Base-by-base conservation (phyloP, 2,329 filamentous ascomycete genomes). In the Knufia fluminis region DNA sequence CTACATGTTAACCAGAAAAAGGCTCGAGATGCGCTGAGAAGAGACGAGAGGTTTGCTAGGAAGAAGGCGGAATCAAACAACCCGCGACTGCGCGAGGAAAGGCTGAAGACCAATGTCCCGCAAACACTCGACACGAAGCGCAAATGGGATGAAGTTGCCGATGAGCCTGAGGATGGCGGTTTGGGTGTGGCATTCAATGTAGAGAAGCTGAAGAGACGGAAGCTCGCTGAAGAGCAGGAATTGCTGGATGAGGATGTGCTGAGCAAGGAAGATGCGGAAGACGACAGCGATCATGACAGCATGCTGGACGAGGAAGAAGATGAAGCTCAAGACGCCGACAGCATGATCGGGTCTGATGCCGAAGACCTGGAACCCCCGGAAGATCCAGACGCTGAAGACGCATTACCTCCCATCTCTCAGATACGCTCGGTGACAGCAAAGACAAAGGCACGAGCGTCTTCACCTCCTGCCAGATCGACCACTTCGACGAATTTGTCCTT, bases 11-110 rank as follows among this genome's bases (percentile, higher is more conserved):
- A 86, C 59, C 78, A 85, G 62, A 97, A 96, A 70, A 85, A 84
- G 63, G 73, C 77, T 39, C 79, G 79, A 57, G 85, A 88, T 63
- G 83, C 82, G 62, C 72, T 81, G 41, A 86, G 84, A 60, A 82
- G 86, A 61, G 85, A 89, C 60, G 77, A 82, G 61, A 81, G 90
- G 54, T 84, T 89, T 64, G 78, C 79, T 43, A 77, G 87, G 52
- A 89, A 87, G 69, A 86, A 85, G 68, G 86, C 90, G 62, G 92
- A 98, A 68, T 79, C 83, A 56, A 86, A 84, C 66, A 80, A 96
- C 61, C 90, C 91, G 1, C 77, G 80, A 52, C 68, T 95, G 52
- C 80, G 81, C 58, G 80, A 79, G 53, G 78, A 84, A 57, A 79
- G 92, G 59, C 72, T 91, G 53, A 81, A 80, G 52, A 80, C 78